Evolutionary conservation across 306 rosid species (phyloP).

Genomic region (Prunus padus): DNA sequence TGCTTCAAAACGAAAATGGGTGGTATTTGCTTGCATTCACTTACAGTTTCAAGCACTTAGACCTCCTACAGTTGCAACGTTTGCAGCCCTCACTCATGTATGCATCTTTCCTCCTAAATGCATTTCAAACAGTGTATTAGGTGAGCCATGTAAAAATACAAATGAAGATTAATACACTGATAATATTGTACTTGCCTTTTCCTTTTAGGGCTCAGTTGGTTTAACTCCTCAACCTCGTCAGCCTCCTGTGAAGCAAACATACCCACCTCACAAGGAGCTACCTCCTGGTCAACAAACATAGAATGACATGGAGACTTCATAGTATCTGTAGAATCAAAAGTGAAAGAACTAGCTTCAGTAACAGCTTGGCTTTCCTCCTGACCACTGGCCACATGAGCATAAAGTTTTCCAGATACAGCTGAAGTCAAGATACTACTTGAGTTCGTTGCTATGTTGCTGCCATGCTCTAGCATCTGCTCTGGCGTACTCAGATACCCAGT

Average conservation of each 20-base stretch:
- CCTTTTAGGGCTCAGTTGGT: conserved; percentile 12
- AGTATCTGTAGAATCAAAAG: not conserved
- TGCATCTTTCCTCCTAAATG: conserved; percentile 20
- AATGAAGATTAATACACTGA: not conserved
- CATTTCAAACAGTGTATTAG: not conserved
- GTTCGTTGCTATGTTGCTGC: not conserved
- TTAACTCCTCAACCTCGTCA: conserved; percentile 7
- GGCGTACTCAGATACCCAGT: not conserved
- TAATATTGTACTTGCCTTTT: conserved; percentile 20
- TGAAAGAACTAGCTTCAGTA: not conserved
- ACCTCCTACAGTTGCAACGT: conserved; percentile 37
- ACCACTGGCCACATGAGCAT: conserved; percentile 6
- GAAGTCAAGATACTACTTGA: conserved; percentile 2
- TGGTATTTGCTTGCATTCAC: conserved; percentile 9
- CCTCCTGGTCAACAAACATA: conserved; percentile 7
- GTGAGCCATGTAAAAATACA: conserved; percentile 1
- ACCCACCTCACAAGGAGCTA: conserved; percentile 11
- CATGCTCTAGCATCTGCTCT: not conserved
- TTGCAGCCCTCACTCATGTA: conserved; percentile 7
- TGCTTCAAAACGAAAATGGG: not conserved
- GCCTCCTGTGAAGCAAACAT: conserved; percentile 9
- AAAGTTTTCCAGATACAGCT: not conserved
- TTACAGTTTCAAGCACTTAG: conserved; percentile 43
- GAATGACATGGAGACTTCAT: conserved; percentile 5
- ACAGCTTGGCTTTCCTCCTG: conserved; percentile 15